Conservation (phyloP, 345 rosid species). For the Citrus hindsii region DNA sequence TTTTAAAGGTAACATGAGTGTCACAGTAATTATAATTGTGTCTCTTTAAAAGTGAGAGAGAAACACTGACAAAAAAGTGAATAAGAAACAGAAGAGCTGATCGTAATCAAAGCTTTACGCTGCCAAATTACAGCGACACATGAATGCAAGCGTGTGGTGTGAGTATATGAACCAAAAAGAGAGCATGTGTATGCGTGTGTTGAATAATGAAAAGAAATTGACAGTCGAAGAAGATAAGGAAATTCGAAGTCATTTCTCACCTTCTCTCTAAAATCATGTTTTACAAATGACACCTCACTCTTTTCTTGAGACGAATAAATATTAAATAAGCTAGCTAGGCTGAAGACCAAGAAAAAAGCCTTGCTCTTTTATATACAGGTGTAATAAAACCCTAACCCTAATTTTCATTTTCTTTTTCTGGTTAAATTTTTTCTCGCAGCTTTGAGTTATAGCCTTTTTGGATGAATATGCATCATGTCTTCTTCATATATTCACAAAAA, state of each 20-base stretch:
- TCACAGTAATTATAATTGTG: slow-evolving; percentile 10
- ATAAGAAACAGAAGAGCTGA: slow-evolving; percentile 22
- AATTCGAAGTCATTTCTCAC: slow-evolving; percentile 18
- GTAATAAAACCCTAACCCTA: slow-evolving; percentile 36
- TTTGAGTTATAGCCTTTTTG: not conserved
- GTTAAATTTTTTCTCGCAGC: not conserved
- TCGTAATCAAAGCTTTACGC: slow-evolving; percentile 29
- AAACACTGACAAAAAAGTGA: slow-evolving; percentile 36
- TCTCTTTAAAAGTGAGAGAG: slow-evolving; percentile 9
- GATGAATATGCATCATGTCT: not conserved
- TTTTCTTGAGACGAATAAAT: too few relatives aligned
- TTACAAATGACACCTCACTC: not conserved
- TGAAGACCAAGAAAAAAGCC: not conserved
- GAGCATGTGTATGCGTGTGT: not conserved
- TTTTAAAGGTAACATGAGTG: not conserved
- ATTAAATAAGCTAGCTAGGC: not conserved
- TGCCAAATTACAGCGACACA: slow-evolving; percentile 22
- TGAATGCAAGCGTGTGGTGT: slow-evolving; percentile 24
- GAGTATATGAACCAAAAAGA: not conserved
- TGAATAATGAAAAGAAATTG: slow-evolving; percentile 16
- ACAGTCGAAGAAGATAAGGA: slow-evolving; percentile 33
- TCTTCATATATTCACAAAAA: not conserved
- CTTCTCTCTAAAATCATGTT: not conserved
- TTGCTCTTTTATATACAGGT: not conserved
- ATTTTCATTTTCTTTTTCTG: not conserved